phyloP scores from a whole-genome alignment of 495 filamentous ascomycete species.

The Podospora fimiseda region DNA sequence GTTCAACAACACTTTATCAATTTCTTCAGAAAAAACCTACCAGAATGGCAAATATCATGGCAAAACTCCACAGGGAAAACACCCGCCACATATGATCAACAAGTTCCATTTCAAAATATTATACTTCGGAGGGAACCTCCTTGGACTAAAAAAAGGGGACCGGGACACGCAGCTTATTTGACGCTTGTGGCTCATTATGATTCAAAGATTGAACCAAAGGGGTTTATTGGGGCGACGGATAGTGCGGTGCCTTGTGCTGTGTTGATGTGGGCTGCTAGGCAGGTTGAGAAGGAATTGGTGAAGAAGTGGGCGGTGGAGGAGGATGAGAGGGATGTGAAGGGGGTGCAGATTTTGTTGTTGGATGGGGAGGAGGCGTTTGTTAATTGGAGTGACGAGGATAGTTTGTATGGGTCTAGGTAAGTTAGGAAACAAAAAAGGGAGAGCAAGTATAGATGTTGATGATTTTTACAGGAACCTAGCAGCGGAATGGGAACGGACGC shows the following conservation, averaged over 20 bases:
- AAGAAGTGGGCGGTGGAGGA: constrained; percentile 33
- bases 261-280: constrained; percentile 58
- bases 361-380: constrained; percentile 90
- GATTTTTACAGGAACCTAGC: constrained; percentile 53
- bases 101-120: constrained; percentile 75
- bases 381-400: constrained; percentile 67
- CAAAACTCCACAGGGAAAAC: constrained; percentile 78
- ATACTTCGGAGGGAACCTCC: constrained; percentile 78
- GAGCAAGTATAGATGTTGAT: background rate
- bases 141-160: constrained; percentile 44
- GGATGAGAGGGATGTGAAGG: constrained; percentile 30
- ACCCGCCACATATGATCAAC: constrained; percentile 54
- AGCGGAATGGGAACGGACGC: constrained; percentile 61
- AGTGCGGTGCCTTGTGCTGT: constrained; percentile 86
- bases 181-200: constrained; percentile 95
- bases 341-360: constrained; percentile 72
- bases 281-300: constrained; percentile 35
- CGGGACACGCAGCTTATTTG: constrained; percentile 63
- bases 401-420: constrained; percentile 70
- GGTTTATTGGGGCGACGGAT: constrained; percentile 84
- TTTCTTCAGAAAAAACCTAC: constrained; percentile 66
- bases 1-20: constrained; percentile 70
- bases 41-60: constrained; percentile 68
- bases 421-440: constrained; percentile 1
- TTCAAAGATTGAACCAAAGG: constrained; percentile 63